A percentile compares a stretch with the other conserved stretches of the same genome.
phyloP scores from a whole-genome alignment of 31 red algal species.

The Odonthalia washingtoniensis region DNA sequence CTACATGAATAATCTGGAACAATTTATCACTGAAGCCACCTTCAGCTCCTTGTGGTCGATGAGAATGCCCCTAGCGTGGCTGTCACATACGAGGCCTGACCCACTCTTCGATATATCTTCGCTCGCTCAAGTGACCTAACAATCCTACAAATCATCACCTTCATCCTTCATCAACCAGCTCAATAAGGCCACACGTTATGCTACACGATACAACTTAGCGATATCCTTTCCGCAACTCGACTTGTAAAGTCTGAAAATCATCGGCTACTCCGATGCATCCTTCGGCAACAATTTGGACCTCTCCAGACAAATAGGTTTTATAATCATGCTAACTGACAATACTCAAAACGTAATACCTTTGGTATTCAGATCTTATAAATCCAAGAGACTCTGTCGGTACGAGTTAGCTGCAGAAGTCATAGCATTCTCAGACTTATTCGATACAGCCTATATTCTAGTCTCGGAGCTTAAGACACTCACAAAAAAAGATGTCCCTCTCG shows the following conservation, averaged over 20 bases:
- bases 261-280: background rate
- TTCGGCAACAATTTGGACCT: conserved; percentile 30
- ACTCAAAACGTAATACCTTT: background rate
- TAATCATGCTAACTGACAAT: background rate
- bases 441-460: background rate
- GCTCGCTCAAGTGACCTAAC: conserved; percentile 4
- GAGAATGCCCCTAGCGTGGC: no score
- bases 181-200: background rate
- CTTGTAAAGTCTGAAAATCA: background rate
- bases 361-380: conserved; percentile 13
- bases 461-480: background rate
- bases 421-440: conserved; percentile 14
- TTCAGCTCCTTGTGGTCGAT: no score
- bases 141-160: no score
- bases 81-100: no score
- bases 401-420: background rate
- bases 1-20: no score
- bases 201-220: background rate
- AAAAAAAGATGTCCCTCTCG: background rate
- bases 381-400: background rate
- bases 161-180: no score
- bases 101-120: no score
- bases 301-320: background rate
- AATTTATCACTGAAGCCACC: no score
- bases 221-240: background rate